Evolutionary conservation across 2,329 filamentous ascomycete genomes (phyloP), one percentile per base, ranked within the genome.

Genomic region (Trichophyton simii): DNA sequence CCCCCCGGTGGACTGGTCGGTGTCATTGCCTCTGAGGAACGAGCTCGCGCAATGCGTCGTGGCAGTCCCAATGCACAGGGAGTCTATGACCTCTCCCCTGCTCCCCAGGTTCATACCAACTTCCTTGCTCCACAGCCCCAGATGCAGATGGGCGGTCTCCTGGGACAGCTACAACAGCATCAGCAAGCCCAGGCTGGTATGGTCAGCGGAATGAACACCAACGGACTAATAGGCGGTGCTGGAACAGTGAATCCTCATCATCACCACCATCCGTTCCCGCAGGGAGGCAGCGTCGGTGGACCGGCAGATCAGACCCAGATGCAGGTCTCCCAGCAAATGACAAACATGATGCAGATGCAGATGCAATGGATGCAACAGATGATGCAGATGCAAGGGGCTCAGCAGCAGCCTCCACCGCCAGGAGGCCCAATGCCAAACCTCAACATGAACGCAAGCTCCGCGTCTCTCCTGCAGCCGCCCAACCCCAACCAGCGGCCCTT

Each of bases 281-380:
- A 54, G 50, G 25, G 11, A 22, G 50, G 50, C 22, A 54, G 50
- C 22, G 25, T 31, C 13, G 50, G 50, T 8, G 25, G 66, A 41
- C 70, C 67, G 11, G 82, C 82, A 22, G 87, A 90, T 64, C 87
- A 88, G 71, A 85, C 86, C 31, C 88, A 92, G 67, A 80, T 91
- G 48, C 86, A 91, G 66, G 87, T 94, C 80, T 87, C 83, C 5
- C 87, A 90, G 69, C 87, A 91, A 70, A 91, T 92, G 88, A 82
- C 83, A 61, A 86, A 89, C 68, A 91, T 92, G 75, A 91, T 92
- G 87, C 87, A 91, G 71, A 90, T 94, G 86, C 90, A 95, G 72
- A 91, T 95, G 87, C 88, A 95, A 71, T 91, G 91, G 75, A 92
- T 95, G 87, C 87, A 91, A 68, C 76, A 78, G 66, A 79, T 80